Evolutionary conservation across 306 rosid species (phyloP).

Genomic region (Lupinus albus): DNA sequence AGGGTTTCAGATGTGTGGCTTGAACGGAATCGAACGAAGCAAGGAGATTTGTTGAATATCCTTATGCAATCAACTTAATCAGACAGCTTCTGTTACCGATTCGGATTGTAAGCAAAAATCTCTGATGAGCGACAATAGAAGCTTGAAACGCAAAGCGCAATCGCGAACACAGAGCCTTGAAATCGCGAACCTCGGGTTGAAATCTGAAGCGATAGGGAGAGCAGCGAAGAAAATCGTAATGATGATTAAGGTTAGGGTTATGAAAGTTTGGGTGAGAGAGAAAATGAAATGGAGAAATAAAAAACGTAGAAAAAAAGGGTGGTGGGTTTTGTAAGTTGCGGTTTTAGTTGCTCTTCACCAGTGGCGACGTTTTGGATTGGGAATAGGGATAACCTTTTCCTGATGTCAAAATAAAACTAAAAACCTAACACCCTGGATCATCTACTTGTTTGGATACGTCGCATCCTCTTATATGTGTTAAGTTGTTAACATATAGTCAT

Average conservation of each 20-base stretch:
- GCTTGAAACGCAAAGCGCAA: conserved; percentile 14
- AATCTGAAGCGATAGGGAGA: conserved; percentile 15
- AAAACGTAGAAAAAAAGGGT: not conserved
- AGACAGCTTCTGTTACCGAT: not conserved
- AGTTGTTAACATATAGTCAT: no score
- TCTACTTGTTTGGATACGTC: no score
- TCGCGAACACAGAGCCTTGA: conserved; percentile 22
- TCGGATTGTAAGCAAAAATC: conserved; percentile 23
- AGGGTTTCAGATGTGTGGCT: not conserved
- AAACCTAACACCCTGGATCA: no score
- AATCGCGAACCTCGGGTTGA: not conserved
- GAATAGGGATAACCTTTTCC: not conserved
- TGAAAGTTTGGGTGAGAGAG: no score
- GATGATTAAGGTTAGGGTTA: conserved; percentile 37
- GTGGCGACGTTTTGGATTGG: not conserved
- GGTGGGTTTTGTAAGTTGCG: conserved; percentile 11
- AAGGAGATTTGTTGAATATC: conserved; percentile 7
- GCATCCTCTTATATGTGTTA: no score
- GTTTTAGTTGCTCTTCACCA: not conserved
- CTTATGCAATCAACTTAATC: conserved; percentile 23
- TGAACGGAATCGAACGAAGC: conserved; percentile 6
- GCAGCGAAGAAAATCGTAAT: conserved; percentile 5
- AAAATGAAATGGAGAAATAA: no score
- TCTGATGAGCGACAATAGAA: conserved; percentile 40
- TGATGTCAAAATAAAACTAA: not conserved